Evolutionary conservation across 805 yeast genomes (phyloP).

Genomic region (Hanseniaspora pseudoguilliermondii): DNA sequence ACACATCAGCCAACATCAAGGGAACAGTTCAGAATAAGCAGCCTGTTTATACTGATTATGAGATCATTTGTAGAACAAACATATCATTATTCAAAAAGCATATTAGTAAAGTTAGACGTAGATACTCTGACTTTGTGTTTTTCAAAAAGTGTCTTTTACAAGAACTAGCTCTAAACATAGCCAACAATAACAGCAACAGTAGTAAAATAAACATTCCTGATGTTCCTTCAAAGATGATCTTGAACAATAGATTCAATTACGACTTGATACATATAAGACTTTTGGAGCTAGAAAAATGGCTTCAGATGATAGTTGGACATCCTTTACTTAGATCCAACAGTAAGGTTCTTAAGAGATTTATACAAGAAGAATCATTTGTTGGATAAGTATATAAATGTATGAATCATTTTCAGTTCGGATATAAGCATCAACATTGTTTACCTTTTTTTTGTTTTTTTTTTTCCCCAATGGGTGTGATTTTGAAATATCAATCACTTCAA

Average conservation of each 20-base stretch:
- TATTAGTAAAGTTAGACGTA: conserved; percentile 57
- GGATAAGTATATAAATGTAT: conserved; percentile 17
- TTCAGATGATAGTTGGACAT: conserved; percentile 75
- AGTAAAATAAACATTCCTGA: conserved; percentile 67
- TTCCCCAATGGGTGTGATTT: background rate
- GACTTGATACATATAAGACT: conserved; percentile 74
- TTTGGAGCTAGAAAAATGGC: conserved; percentile 69
- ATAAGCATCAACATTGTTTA: background rate
- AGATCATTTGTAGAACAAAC: conserved; percentile 77
- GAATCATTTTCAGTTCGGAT: background rate
- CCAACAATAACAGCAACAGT: conserved; percentile 14
- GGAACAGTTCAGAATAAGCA: conserved; percentile 10
- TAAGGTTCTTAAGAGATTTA: conserved; percentile 61
- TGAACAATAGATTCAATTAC: conserved; percentile 62
- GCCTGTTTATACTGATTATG: conserved; percentile 78
- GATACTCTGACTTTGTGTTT: conserved; percentile 81
- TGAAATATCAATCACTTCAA: background rate
- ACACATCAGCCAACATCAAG: background rate
- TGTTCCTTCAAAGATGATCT: conserved; percentile 76
- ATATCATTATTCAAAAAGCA: conserved; percentile 70
- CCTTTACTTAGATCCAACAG: conserved; percentile 85
- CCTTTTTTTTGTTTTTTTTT: background rate
- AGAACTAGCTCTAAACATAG: conserved; percentile 40
- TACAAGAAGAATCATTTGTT: conserved; percentile 56
- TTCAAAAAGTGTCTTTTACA: conserved; percentile 61